phyloP scores from a whole-genome alignment of 495 filamentous ascomycete genomes.

The Apodospora peruviana region DNA sequence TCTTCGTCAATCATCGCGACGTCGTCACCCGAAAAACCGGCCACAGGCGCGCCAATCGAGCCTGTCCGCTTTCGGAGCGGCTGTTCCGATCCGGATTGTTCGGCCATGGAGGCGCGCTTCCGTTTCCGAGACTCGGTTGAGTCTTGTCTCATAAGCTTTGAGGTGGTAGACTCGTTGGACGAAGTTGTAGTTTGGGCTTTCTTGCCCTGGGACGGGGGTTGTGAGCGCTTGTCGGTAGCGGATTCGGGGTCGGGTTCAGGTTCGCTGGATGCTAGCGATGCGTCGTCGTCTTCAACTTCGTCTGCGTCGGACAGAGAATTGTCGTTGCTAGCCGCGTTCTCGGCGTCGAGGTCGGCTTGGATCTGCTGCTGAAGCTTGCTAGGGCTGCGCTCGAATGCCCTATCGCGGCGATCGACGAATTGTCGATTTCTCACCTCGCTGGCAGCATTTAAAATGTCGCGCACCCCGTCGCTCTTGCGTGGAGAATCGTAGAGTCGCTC shows the following conservation, averaged over 20 bases:
- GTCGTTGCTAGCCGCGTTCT: conserved; percentile 32
- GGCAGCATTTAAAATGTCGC: conserved; percentile 52
- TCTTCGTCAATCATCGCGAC: conserved; percentile 39
- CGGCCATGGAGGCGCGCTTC: conserved; percentile 42
- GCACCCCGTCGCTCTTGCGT: conserved; percentile 58
- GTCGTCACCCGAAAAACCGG: conserved; percentile 30
- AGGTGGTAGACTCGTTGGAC: conserved; percentile 10
- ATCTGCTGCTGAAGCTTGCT: conserved; percentile 58
- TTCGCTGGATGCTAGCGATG: conserved; percentile 30
- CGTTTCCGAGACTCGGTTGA: conserved; percentile 43
- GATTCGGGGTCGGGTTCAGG: conserved; percentile 21
- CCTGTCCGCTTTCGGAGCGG: conserved; percentile 54
- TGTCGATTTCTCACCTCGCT: conserved; percentile 29
- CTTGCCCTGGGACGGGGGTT: conserved; percentile 20
- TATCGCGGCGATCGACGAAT: conserved; percentile 28
- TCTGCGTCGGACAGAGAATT: conserved; percentile 41
- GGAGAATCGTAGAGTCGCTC: conserved; percentile 93
- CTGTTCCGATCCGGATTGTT: conserved; percentile 43
- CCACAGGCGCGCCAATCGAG: conserved; percentile 32
- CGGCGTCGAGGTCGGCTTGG: conserved; percentile 26
- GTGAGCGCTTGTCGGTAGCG: conserved; percentile 8
- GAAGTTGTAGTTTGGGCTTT: conserved; percentile 18
- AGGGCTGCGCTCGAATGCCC: conserved; percentile 53
- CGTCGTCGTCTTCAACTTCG: conserved; percentile 33
- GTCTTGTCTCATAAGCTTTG: conserved; percentile 12